Evolutionary conservation across 2,329 filamentous ascomycete species (phyloP).

Genomic region (Alternaria novae-zelandiae): DNA sequence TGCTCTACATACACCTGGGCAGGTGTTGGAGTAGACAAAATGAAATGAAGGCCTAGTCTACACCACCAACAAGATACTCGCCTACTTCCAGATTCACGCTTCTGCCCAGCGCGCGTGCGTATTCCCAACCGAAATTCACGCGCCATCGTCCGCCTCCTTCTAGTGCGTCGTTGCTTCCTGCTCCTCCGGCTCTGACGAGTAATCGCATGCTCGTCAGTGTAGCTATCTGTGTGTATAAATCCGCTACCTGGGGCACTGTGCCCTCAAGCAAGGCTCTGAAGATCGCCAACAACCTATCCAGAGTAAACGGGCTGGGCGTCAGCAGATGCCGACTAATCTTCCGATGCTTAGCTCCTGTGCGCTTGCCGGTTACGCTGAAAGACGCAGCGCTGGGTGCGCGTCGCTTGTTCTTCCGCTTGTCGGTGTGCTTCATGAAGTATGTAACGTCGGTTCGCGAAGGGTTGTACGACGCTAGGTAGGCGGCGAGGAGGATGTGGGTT

Average conservation of each 20-base stretch:
- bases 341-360: slow-evolving; percentile 59
- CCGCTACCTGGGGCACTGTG: slow-evolving; percentile 52
- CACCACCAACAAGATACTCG: slow-evolving; percentile 61
- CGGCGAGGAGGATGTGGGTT: slow-evolving; percentile 74
- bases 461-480: slow-evolving; percentile 84
- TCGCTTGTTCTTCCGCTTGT: slow-evolving; percentile 56
- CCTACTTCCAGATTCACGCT: slow-evolving; percentile 79
- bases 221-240: slow-evolving; percentile 64
- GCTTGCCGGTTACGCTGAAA: slow-evolving; percentile 14
- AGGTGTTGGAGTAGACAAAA: neutral
- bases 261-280: slow-evolving; percentile 69
- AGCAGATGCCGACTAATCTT: slow-evolving; percentile 80
- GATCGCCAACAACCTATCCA: slow-evolving; percentile 81
- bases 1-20: neutral
- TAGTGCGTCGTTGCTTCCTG: slow-evolving; percentile 65
- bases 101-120: slow-evolving; percentile 71
- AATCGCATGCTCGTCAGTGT: slow-evolving; percentile 75
- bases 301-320: slow-evolving; percentile 75
- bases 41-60: slow-evolving; percentile 24
- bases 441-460: slow-evolving; percentile 73
- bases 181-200: slow-evolving; percentile 65
- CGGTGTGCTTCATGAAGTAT: slow-evolving; percentile 76
- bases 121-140: slow-evolving; percentile 80
- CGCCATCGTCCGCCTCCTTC: slow-evolving; percentile 77
- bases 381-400: slow-evolving; percentile 36